Conservation (phyloP, 106 monocot species). For the Amphibolis antarctica region DNA sequence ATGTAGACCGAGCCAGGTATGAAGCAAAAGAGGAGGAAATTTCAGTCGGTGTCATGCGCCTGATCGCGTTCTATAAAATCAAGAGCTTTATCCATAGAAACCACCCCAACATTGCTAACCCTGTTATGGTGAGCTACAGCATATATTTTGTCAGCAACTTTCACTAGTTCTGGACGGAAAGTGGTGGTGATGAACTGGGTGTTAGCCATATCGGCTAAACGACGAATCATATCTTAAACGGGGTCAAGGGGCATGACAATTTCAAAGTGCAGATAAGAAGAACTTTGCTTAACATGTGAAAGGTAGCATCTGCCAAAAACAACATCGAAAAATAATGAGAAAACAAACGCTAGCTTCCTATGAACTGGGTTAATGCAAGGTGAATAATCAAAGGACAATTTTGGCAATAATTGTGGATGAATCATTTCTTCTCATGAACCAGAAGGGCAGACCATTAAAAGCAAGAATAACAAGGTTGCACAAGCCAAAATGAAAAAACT, state of each 20-base stretch:
- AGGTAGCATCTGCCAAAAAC: not conserved
- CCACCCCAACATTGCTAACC: conserved; percentile 79
- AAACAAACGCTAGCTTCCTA: no score
- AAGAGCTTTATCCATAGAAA: conserved; percentile 75
- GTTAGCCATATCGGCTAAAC: conserved; percentile 72
- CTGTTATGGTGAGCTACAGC: conserved; percentile 95
- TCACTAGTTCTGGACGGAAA: conserved; percentile 84
- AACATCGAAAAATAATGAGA: no score
- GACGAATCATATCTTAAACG: conserved; percentile 81
- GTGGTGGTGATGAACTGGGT: conserved; percentile 99
- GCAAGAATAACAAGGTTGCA: no score
- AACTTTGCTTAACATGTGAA: not conserved
- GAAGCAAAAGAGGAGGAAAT: not conserved
- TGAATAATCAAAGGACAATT: no score
- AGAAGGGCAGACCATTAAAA: no score
- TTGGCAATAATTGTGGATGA: no score
- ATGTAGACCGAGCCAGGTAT: no score
- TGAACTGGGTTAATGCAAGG: no score
- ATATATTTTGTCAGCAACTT: conserved; percentile 96
- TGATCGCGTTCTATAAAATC: conserved; percentile 97
- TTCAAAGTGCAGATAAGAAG: not conserved
- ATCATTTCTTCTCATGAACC: no score
- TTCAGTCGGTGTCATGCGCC: conserved; percentile 6
- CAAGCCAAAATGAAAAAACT: no score
- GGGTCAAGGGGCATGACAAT: conserved; percentile 4